Base-by-base conservation (phyloP, 2,329 filamentous ascomycete species). In the Alternaria atra region DNA sequence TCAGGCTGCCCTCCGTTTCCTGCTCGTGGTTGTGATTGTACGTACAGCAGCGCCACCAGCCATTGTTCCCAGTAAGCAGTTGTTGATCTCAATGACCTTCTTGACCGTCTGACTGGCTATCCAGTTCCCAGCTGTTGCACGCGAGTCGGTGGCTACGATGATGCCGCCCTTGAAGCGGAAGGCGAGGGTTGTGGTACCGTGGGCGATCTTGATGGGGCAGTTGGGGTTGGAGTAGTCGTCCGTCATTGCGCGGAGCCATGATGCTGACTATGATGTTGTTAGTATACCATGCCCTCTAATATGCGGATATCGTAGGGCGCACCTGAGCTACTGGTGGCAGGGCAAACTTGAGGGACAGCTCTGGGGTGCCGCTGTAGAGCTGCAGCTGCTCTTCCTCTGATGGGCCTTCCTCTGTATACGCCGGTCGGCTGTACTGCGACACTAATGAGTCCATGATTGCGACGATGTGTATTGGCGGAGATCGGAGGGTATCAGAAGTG, bases 1-100 rank as follows among this genome's bases (percentile, higher is more conserved):
- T 25, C 12, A 42, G 6, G n/a, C 37, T 17, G 3, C 27, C 34
- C 17, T 34, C 44, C 2, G 2, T 15, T 23, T 34, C 25, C 12
- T 5, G 5, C 7, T 15, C 2, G 27, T 46, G 7, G 15, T 50
- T 9, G 13, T 48, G 12, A 40, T 15, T 40, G 48, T 42, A 32
- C 39, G 32, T 51, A 90, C 89, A 81, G 95, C 95, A 77, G 95
- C 95, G 83, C 95, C 95, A 81, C 95, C 95, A 66, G 95, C 95
- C 94, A 99, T 97, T 71, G 95, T 99, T 68, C 95, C 95, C 75
- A 99, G 84, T 81, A 99, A 86, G 81, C 90, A 91, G 82, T 86
- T 92, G 85, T 97, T 97, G 86, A 97, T 97, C 86, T 97, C 93
- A 78, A 99, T 98, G 72, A 99, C 95, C 87, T 99, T 99, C 89